Evolutionary conservation across 2,329 filamentous ascomycete genomes (phyloP).

Genomic region (Exserohilum turcica): DNA sequence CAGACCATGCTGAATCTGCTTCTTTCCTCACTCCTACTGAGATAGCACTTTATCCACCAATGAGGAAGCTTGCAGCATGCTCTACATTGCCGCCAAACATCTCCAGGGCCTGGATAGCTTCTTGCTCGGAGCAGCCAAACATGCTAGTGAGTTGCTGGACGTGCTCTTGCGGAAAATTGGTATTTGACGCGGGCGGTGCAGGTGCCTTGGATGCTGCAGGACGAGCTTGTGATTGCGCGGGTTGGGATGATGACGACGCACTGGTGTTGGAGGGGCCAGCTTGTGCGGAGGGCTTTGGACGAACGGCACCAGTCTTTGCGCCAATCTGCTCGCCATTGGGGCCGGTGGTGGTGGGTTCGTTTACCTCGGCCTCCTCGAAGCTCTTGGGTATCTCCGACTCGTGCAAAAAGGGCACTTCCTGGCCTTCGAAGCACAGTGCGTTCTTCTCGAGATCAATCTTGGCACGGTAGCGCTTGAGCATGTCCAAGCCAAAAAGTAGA

Average conservation of each 20-base stretch:
- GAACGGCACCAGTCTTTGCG: constrained; percentile 77
- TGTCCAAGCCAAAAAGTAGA: constrained; percentile 88
- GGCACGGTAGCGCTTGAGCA: constrained; percentile 95
- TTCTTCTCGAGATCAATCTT: constrained; percentile 86
- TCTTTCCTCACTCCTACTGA: background rate
- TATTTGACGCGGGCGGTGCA: constrained; percentile 15
- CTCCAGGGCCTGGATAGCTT: constrained; percentile 80
- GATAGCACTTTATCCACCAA: constrained; percentile 33
- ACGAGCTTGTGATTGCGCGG: constrained; percentile 21
- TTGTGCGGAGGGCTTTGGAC: constrained; percentile 53
- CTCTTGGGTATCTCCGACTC: constrained; percentile 94
- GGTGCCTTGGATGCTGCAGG: constrained; percentile 20
- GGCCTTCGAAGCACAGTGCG: constrained; percentile 83
- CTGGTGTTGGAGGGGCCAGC: constrained; percentile 31
- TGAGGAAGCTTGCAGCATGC: constrained; percentile 81
- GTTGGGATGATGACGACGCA: constrained; percentile 19
- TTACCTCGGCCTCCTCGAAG: constrained; percentile 69
- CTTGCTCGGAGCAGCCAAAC: constrained; percentile 71
- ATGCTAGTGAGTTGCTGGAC: constrained; percentile 78
- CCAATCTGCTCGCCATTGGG: constrained; percentile 90
- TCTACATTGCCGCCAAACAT: constrained; percentile 87
- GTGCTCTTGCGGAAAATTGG: constrained; percentile 62
- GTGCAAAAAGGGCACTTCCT: constrained; percentile 86
- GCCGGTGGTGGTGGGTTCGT: constrained; percentile 83
- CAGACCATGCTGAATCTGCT: background rate